A percentile compares a stretch with the other conserved stretches of the same genome.
These are phyloP conservation scores for Prunus padus DNA, from an alignment of 306 rosid genomes.

Conservation along the genomic window DNA sequence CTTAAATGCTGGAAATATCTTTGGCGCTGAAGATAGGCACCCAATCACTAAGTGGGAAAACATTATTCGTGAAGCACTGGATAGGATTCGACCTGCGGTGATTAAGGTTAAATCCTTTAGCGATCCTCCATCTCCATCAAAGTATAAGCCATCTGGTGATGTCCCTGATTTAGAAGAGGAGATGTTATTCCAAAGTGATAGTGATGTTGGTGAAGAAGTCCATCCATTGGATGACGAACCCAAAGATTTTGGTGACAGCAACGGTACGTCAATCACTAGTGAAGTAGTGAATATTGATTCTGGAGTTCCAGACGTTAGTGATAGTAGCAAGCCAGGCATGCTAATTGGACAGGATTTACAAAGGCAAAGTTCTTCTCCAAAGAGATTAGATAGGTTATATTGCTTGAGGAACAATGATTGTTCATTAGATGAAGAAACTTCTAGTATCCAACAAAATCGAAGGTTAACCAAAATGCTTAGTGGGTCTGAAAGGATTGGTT, in stretches of 20 bases:
- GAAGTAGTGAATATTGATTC: conserved; percentile 22
- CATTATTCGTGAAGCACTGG: conserved; percentile 64
- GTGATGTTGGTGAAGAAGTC: conserved; percentile 81
- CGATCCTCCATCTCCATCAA: conserved; percentile 94
- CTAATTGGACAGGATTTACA: conserved; percentile 31
- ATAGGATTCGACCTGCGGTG: conserved; percentile 50
- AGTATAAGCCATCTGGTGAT: conserved; percentile 66
- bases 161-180: conserved; percentile 70
- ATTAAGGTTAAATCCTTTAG: conserved; percentile 73
- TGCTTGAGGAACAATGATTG: conserved; percentile 46
- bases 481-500: conserved; percentile 78
- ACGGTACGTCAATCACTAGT: conserved; percentile 22
- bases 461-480: conserved; percentile 67
- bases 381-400: conserved; percentile 62
- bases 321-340: conserved; percentile 31
- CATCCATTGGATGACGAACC: conserved; percentile 64
- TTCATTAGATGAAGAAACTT: conserved; percentile 29
- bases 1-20: conserved; percentile 80
- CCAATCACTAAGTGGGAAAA: conserved; percentile 85
- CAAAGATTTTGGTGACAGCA: conserved; percentile 29
- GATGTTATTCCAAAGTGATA: conserved; percentile 62
- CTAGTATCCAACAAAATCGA: conserved; percentile 34
- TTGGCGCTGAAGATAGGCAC: conserved; percentile 77
- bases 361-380: conserved; percentile 54
- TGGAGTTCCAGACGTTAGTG: conserved; percentile 39